These are phyloP conservation scores for Pseudomonodictys pantanalensis DNA, from an alignment of 495 filamentous ascomycete genomes.

Conservation along the genomic window DNA sequence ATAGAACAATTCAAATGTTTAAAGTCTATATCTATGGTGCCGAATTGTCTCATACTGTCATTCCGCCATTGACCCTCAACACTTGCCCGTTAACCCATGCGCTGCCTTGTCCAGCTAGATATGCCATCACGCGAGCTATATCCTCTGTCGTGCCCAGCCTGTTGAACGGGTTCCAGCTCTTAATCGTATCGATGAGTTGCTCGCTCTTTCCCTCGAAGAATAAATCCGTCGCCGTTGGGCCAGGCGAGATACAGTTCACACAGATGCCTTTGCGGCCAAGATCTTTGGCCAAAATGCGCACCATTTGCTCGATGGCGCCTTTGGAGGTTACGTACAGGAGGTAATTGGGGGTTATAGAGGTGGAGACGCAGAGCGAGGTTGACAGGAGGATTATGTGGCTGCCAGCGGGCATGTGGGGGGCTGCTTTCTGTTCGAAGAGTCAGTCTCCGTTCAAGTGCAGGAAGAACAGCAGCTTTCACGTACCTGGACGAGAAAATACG, in stretches of 20 bases:
- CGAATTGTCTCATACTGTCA: conserved; percentile 23
- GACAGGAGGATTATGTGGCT: conserved; percentile 62
- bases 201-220: conserved; percentile 63
- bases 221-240: conserved; percentile 64
- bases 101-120: conserved; percentile 51
- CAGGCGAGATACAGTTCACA: conserved; percentile 65
- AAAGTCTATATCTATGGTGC: too few relatives aligned
- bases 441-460: not conserved
- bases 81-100: conserved; percentile 67
- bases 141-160: conserved; percentile 61
- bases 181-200: conserved; percentile 53
- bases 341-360: conserved; percentile 55
- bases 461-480: conserved; percentile 15
- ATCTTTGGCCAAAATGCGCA: conserved; percentile 61
- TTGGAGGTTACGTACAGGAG: conserved; percentile 63
- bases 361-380: conserved; percentile 49
- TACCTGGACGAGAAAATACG: conserved; percentile 62
- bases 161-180: conserved; percentile 52
- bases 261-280: conserved; percentile 58
- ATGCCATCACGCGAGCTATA: conserved; percentile 56
- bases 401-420: conserved; percentile 56
- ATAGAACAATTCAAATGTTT: too few relatives aligned
- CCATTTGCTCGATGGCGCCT: conserved; percentile 70
- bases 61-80: conserved; percentile 60
- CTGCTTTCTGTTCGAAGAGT: conserved; percentile 51